Evolutionary conservation across 805 yeast genomes (phyloP), one percentile per base, ranked within the genome.

Genomic region (Pichia rugopelliculosa): DNA sequence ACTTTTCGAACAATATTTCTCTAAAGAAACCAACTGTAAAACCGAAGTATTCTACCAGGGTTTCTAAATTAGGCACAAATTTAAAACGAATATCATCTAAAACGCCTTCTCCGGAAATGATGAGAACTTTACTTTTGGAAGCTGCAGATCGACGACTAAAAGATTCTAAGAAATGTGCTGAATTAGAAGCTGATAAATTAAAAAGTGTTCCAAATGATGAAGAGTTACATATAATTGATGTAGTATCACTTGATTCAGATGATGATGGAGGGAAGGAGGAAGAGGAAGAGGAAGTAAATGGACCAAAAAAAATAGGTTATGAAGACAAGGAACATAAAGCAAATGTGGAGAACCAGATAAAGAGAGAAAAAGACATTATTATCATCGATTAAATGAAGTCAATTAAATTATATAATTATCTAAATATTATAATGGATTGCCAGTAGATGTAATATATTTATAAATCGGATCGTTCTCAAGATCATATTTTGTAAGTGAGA

Each of bases 101-200:
- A 25, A 20, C 17, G 24, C 23, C 52, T 44, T 8, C 7, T 47
- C 6, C n/a, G 30, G 57, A 54, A 41, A 55, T 56, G 13, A 52
- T 76, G 43, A 66, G 79, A 34, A 75, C 70, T 6, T 60, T 77
- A 41, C 73, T 77, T 39, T 57, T 76, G 17, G 73, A 71, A 49
- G 93, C 95, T 1, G 82, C 87, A 0, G 82, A 82, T 50, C 64
- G 81, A 47, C 66, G 93, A 40, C 59, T 70, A 18, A 62, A 66
- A n/a, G 86, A 79, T 59, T 59, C 69, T 4, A 74, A 73, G 49
- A 71, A 74, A 70, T 80, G 84, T 50, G 50, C 57, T 55, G 45
- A 56, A 53, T n/a, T 48, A 46, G 44, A 57, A 46, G 13, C 56
- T 48, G 18, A 55, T 46, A 47, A 56, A 53, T 3, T 57, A 51